Evolutionary conservation across 345 rosid genomes (phyloP).

Genomic region (Excoecaria cochinchinensis): DNA sequence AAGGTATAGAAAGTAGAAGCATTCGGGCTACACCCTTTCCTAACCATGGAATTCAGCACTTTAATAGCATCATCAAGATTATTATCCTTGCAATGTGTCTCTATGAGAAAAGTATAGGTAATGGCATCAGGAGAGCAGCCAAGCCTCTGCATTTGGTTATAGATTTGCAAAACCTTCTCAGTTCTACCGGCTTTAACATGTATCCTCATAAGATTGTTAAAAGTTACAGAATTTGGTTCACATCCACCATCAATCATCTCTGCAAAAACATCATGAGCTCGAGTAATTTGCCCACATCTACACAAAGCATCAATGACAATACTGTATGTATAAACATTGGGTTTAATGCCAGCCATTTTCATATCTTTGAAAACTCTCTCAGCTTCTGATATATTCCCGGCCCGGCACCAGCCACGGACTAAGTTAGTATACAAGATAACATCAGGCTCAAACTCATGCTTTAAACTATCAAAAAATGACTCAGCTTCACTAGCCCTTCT

Average conservation of each 20-base stretch:
- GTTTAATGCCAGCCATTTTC: constrained; percentile 65
- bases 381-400: constrained; percentile 60
- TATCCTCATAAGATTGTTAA: constrained; percentile 84
- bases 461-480: constrained; percentile 61
- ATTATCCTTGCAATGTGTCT: constrained; percentile 70
- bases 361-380: constrained; percentile 78
- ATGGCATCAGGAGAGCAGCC: constrained; percentile 59
- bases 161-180: constrained; percentile 85
- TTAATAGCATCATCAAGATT: constrained; percentile 66
- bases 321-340: constrained; percentile 82
- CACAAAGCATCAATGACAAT: constrained; percentile 84
- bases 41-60: constrained; percentile 60
- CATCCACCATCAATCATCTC: constrained; percentile 80
- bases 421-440: constrained; percentile 73
- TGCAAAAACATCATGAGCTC: constrained; percentile 83
- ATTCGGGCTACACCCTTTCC: constrained; percentile 56
- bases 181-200: constrained; percentile 84
- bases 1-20: constrained; percentile 69
- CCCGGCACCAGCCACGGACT: constrained; percentile 82
- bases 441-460: constrained; percentile 65
- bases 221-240: constrained; percentile 74
- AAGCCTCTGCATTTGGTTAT: constrained; percentile 85
- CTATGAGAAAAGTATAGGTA: constrained; percentile 68
- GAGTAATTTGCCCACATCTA: constrained; percentile 76
- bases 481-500: constrained; percentile 81